Base-by-base conservation (phyloP, 495 filamentous ascomycete genomes). In the Podospora didyma region DNA sequence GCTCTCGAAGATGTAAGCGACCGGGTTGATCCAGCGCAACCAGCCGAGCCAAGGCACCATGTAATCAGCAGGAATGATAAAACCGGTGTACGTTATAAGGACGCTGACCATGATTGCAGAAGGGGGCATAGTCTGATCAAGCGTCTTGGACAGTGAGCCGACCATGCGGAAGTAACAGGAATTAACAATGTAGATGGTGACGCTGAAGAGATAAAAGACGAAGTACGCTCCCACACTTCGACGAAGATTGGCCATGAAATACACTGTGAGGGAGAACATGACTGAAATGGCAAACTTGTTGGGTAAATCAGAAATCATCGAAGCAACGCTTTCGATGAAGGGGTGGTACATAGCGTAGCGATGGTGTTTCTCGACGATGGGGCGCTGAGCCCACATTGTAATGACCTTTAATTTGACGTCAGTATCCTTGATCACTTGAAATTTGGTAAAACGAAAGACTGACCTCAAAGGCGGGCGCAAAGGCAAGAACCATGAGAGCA, bases 41-140 rank as follows among this genome's bases (percentile, higher is more conserved):
- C 90, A 95, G 39, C 80, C 81, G 41, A 92, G 82, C 87, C 87
- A 93, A 0, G 87, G 82, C 48, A 82, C 81, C 89, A 93, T 91
- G 54, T 84, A 80, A 47, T 65, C 73, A 0, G 80, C 80, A 2
- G 88, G 87, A 34, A 93, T 86, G 7, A 88, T 67, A 63, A 88
- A 96, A 22, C 89, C 89, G 19, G 87, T 90, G 65, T 92, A 96
- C 4, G 92, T 84, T 44, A 92, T 70, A 20, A 88, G 67, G 19
- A 79, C 77, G 39, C 89, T 68, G 61, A 90, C 85, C 35, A 90
- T 73, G n/a, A 90, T 74, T 0, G 86, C 81, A 4, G 86, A 77
- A 1, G 86, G 86, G 2, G 84, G 79, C 77, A 90, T 79, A 6
- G 89, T 85, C 62, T 90, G 84, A 0, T 81, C 79, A 41, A 90